Base-by-base conservation (phyloP, 257 asterid genomes). In the Solanum medicagineum region DNA sequence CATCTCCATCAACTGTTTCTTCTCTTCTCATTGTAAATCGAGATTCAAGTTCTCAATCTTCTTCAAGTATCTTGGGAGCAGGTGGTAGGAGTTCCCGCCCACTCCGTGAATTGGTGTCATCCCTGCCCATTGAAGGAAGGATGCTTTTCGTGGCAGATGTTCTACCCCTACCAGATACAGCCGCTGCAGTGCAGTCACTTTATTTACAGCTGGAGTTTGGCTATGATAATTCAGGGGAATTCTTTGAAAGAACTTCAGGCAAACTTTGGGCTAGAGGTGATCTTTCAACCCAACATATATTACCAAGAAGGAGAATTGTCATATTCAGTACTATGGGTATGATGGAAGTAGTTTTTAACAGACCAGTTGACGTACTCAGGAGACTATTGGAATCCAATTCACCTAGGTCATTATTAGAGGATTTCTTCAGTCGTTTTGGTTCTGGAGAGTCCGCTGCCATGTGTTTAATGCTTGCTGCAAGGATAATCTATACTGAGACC, bases 271-370 rank as follows among this genome's bases (percentile, higher is more conserved):
- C 97, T 71, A 96, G 95, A 89, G 97, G 98, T 53, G 99, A 96
- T 84, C 98, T 96, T 85, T 93, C 95, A 32, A 94, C 93, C 81
- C 99, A 95, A 86, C 99, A 95, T 86, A 94, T 96, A 90, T 84
- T 96, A 85, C 98, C 98, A 73, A 92, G 97, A 89, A 92, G 98
- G 87, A 94, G 92, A 89, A 87, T 95, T 83, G 94, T 94, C 59
- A 91, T 95, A 85, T 96, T 96, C 90, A 96, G 98, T 89, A 96
- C 99, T 83, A 92, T 96, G 98, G 99, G 99, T 80, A 93, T 96
- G 98, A 94, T 94, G 97, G 97, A 96, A 92, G 89, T 96, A 87
- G 98, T 95, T 89, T 94, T 96, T 75, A 96, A 96, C 89, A 88
- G 98, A 87, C 98, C 99, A 68, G 91, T 94, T 84, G 99, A 96